Base-by-base conservation (phyloP, 1,139 yeast genomes). In the Scheffersomyces titani region DNA sequence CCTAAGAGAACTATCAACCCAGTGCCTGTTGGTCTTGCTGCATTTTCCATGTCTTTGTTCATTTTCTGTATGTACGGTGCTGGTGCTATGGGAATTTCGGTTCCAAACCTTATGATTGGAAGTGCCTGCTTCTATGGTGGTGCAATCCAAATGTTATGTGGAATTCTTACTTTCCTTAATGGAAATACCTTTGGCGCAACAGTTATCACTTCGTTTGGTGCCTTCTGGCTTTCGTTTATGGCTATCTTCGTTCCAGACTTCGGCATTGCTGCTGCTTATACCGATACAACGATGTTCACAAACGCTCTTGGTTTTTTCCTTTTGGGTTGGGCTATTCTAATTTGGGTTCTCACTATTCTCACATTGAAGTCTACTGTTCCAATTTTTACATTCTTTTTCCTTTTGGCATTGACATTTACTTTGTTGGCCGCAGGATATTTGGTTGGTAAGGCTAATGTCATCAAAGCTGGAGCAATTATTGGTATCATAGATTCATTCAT, bases 41-140 rank as follows among this genome's bases (percentile, higher is more conserved):
- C 91, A 3, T 92, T 92, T 69, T 97, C 96, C 6, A 77, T 91
- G 63, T 90, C 97, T 19, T 89, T 96, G 4, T 90, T 92, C 71
- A 91, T 91, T 13, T 78, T 92, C 51, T 87, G 93, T 4, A 74
- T 92, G 68, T 76, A 74, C 61, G 78, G 79, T 60, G 65, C 67
- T 54, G 78, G 68, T 36, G 90, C 90, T 13, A 82, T 85, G 68
- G 84, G 85, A 40, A 81, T 86, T 19, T 57, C 69, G 6, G 70
- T 71, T 22, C 77, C 86, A 36, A 78, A 81, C 60, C 77, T 85
- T 36, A 87, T 86, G 57, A 79, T 89, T 52, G 82, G 82, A 19
- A 70, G 78, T 19, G 71, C 76, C 20, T 67, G 70, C 51, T 81
- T 82, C 59, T 80, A 81, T 52, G 81, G 85, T 7, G 86, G 86